Percentiles rank a stretch among this genome's conserved stretches.
These are phyloP conservation scores for Dichotomopilus funicola DNA, from an alignment of 2,329 filamentous ascomycete species.

Conservation along the genomic window DNA sequence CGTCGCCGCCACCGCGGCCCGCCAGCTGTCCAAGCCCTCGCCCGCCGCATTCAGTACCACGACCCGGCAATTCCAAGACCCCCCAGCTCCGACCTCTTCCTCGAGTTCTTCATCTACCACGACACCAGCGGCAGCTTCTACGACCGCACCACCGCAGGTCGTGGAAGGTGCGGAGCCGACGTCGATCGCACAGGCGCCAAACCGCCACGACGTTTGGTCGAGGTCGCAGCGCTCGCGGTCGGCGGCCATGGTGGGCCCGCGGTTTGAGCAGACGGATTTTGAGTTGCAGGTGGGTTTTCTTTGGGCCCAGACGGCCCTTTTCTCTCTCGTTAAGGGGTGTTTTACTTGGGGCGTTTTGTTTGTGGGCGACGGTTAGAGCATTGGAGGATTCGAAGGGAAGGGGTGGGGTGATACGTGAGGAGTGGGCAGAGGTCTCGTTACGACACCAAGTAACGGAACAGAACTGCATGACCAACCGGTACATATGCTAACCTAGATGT, in stretches of 20 bases:
- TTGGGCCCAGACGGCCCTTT: neutral
- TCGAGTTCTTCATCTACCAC: constrained; percentile 11
- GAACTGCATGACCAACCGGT: too few species aligned
- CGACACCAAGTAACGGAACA: too few species aligned
- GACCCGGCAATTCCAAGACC: constrained; percentile 35
- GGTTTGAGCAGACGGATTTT: constrained; percentile 97
- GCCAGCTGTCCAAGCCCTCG: constrained; percentile 35
- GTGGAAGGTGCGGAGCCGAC: constrained; percentile 37
- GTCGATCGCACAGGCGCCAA: constrained; percentile 72
- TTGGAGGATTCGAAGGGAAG: too few species aligned
- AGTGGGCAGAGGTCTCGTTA: too few species aligned
- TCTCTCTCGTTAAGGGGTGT: neutral
- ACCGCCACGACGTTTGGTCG: constrained; percentile 76
- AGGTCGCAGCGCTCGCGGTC: constrained; percentile 74
- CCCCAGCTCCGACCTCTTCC: constrained; percentile 25
- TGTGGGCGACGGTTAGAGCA: constrained; percentile 17
- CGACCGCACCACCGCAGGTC: constrained; percentile 37
- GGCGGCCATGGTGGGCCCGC: constrained; percentile 82
- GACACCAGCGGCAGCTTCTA: constrained; percentile 30
- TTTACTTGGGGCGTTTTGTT: neutral
- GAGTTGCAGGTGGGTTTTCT: constrained; percentile 64
- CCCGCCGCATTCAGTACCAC: constrained; percentile 40
- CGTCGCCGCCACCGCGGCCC: constrained; percentile 23
- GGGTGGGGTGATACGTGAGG: too few species aligned
- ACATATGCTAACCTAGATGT: neutral